A percentile compares a stretch with the other conserved stretches of the same genome.
Evolutionary conservation across 176 grass and related monocot genomes (phyloP).

Genomic region (Zea mays): DNA sequence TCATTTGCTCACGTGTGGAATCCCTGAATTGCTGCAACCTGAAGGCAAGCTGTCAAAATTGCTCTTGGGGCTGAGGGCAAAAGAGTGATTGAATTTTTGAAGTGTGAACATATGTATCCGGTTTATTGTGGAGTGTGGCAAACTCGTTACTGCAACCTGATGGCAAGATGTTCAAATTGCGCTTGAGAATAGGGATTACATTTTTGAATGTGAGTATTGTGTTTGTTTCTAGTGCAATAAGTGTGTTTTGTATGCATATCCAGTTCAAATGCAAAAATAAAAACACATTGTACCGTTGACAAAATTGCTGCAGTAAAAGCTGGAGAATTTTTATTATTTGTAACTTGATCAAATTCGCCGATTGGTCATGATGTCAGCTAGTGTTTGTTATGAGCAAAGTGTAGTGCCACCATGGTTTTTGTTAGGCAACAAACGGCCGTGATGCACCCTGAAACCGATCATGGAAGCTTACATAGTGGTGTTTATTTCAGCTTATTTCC

Average conservation of each 20-base stretch:
- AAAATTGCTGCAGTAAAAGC: not conserved
- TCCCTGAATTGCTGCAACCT: not conserved
- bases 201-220: not conserved
- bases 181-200: not conserved
- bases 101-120: not conserved
- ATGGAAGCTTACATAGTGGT: not conserved
- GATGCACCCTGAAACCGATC: not conserved
- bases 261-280: not conserved
- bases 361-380: not conserved
- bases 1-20: not conserved
- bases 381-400: not conserved
- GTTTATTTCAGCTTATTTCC: no score
- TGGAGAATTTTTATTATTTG: not conserved
- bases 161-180: not conserved
- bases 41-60: slow-evolving; percentile 17
- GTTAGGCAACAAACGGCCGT: not conserved
- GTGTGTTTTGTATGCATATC: not conserved
- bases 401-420: not conserved
- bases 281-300: not conserved
- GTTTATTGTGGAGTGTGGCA: not conserved
- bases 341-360: not conserved
- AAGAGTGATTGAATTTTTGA: not conserved
- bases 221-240: slow-evolving; percentile 4
- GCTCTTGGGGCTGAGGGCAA: not conserved
- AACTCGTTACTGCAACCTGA: not conserved